phyloP scores from a whole-genome alignment of 306 rosid genomes.

The Vigna angularis region DNA sequence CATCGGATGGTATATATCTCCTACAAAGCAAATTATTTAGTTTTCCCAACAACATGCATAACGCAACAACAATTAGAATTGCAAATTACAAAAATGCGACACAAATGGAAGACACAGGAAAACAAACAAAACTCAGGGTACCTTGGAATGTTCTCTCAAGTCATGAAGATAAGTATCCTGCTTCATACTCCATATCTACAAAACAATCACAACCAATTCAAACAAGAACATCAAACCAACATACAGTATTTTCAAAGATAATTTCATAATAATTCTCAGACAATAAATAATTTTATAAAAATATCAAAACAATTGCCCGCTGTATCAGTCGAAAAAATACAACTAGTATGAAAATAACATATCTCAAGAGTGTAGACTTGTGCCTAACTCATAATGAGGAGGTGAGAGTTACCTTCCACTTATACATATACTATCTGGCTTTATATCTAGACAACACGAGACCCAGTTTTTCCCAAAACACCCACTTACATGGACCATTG shows the following conservation, averaged over 20 bases:
- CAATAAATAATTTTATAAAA: neutral
- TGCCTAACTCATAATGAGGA: no score
- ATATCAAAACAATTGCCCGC: neutral
- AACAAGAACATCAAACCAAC: slow-evolving; percentile 8
- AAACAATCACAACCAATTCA: slow-evolving; percentile 23
- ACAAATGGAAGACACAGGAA: slow-evolving; percentile 12
- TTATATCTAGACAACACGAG: neutral
- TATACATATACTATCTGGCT: no score
- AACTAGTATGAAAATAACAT: neutral
- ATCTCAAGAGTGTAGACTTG: neutral
- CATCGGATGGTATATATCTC: slow-evolving; percentile 96
- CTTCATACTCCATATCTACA: slow-evolving; percentile 95
- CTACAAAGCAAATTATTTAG: slow-evolving; percentile 53
- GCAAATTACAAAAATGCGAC: slow-evolving; percentile 1
- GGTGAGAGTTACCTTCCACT: neutral
- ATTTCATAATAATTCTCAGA: neutral
- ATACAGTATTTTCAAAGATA: slow-evolving; percentile 19
- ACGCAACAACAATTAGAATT: neutral
- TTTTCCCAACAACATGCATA: slow-evolving; percentile 12
- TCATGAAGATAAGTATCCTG: slow-evolving; percentile 87
- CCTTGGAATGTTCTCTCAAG: slow-evolving; percentile 93
- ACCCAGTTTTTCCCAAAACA: neutral
- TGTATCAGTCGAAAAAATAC: neutral
- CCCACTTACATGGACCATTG: neutral
- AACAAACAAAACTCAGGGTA: slow-evolving; percentile 37